Percentiles rank a stretch among this genome's conserved stretches.
Conservation (phyloP, 164 flowering plant genomes). For the Aristolochia contorta region DNA sequence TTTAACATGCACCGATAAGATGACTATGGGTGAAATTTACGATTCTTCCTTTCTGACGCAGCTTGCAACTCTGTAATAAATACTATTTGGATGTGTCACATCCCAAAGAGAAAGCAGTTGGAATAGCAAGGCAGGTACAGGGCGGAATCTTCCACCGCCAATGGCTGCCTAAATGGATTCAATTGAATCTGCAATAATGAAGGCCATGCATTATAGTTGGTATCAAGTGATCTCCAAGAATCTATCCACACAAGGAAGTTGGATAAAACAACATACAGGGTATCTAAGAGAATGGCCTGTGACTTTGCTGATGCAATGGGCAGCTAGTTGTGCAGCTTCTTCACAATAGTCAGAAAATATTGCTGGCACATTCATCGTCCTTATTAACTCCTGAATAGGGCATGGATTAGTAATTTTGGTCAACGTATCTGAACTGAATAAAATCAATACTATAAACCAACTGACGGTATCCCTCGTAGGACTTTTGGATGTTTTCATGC, state of each 20-base stretch:
- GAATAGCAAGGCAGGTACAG: slow-evolving; percentile 79
- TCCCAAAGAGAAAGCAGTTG: slow-evolving; percentile 78
- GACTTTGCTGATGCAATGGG: slow-evolving; percentile 42
- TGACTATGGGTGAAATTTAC: no score
- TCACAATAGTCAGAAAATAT: slow-evolving; percentile 90
- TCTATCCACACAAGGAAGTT: no score
- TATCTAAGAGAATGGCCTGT: slow-evolving; percentile 32
- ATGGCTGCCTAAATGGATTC: slow-evolving; percentile 93
- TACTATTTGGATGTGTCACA: slow-evolving; percentile 15
- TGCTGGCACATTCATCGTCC: slow-evolving; percentile 53
- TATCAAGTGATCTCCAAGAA: no score
- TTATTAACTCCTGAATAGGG: slow-evolving; percentile 53
- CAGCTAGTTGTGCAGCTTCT: slow-evolving; percentile 86
- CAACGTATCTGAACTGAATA: no score
- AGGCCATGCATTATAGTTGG: no score
- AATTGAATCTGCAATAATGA: slow-evolving; percentile 53
- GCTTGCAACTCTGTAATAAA: no score
- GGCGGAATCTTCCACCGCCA: slow-evolving; percentile 63
- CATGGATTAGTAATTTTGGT: neutral
- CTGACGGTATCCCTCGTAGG: no score
- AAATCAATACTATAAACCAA: no score
- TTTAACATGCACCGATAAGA: no score
- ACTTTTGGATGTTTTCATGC: no score
- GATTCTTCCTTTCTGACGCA: no score
- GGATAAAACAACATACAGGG: slow-evolving; percentile 34